Percentiles rank a stretch among this genome's conserved stretches.
Evolutionary conservation across 129 eudicot species (phyloP).

Genomic region (Solidago caesia): DNA sequence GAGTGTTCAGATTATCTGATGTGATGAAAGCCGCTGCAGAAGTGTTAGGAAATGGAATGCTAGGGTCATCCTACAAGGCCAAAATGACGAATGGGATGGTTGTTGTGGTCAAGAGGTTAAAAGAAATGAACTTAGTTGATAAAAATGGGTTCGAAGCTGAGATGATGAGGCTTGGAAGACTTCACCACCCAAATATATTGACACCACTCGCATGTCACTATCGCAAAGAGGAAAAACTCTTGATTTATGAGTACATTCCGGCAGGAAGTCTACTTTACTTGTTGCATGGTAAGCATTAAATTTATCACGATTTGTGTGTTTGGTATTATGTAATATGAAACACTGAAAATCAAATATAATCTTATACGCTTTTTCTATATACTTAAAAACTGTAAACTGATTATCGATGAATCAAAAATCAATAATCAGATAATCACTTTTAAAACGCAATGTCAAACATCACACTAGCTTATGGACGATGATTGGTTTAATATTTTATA

Average conservation of each 20-base stretch:
- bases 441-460: background rate
- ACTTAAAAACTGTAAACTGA: too few species aligned
- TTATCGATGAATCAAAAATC: background rate
- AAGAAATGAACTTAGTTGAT: slow-evolving; percentile 47
- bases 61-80: slow-evolving; percentile 83
- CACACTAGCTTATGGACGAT: background rate
- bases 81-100: slow-evolving; percentile 48
- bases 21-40: slow-evolving; percentile 83
- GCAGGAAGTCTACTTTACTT: slow-evolving; percentile 61
- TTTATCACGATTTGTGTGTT: background rate
- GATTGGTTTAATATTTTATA: slow-evolving; percentile 3
- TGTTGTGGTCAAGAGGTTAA: slow-evolving; percentile 73
- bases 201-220: slow-evolving; percentile 74
- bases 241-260: slow-evolving; percentile 60
- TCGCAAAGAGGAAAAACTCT: slow-evolving; percentile 69
- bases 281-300: slow-evolving; percentile 51
- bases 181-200: slow-evolving; percentile 64
- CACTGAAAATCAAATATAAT: too few species aligned
- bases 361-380: too few species aligned
- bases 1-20: slow-evolving; percentile 60
- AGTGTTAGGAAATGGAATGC: slow-evolving; percentile 65
- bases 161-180: slow-evolving; percentile 48
- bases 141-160: slow-evolving; percentile 65
- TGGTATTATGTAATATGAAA: background rate
- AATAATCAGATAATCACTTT: background rate